These are phyloP conservation scores for Pachyrhizus erosus DNA, from an alignment of 306 rosid species.

Conservation along the genomic window DNA sequence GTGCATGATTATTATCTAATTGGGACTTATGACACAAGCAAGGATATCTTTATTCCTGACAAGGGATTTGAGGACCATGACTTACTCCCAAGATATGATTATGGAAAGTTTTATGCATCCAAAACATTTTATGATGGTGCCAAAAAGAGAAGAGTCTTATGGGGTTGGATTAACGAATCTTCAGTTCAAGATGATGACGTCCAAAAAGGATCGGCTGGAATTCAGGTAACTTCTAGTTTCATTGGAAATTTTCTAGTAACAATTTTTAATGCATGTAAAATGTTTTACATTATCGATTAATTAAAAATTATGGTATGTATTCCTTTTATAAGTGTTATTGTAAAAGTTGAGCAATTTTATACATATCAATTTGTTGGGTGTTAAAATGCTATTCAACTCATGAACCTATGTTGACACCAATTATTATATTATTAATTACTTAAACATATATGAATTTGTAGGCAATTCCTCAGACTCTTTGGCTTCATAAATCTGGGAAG, in stretches of 20 bases:
- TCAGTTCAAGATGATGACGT: constrained; percentile 42
- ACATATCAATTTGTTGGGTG: too few relatives aligned
- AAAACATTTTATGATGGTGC: constrained; percentile 55
- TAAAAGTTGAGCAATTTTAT: too few relatives aligned
- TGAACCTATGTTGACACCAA: background rate
- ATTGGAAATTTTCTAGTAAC: background rate
- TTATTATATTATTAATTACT: too few relatives aligned
- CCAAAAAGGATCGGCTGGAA: constrained; percentile 63
- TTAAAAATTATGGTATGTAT: too few relatives aligned
- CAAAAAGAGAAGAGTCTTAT: constrained; percentile 55
- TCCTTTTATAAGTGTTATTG: too few relatives aligned
- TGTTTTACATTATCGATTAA: too few relatives aligned
- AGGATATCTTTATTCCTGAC: constrained; percentile 47
- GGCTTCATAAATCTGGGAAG: constrained; percentile 58
- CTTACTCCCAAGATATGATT: constrained; percentile 46
- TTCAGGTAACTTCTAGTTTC: constrained; percentile 56
- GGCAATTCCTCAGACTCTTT: constrained; percentile 58
- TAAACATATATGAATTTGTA: constrained; percentile 8
- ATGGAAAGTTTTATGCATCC: constrained; percentile 67
- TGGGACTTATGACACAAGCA: constrained; percentile 48
- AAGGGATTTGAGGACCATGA: constrained; percentile 32
- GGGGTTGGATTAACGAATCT: constrained; percentile 61
- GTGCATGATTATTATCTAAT: constrained; percentile 51
- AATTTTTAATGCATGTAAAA: too few relatives aligned
- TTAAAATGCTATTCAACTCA: too few relatives aligned